A percentile compares a stretch with the other conserved stretches of the same genome.
Conservation (phyloP, 345 rosid species). For the Luvunga scandens region DNA sequence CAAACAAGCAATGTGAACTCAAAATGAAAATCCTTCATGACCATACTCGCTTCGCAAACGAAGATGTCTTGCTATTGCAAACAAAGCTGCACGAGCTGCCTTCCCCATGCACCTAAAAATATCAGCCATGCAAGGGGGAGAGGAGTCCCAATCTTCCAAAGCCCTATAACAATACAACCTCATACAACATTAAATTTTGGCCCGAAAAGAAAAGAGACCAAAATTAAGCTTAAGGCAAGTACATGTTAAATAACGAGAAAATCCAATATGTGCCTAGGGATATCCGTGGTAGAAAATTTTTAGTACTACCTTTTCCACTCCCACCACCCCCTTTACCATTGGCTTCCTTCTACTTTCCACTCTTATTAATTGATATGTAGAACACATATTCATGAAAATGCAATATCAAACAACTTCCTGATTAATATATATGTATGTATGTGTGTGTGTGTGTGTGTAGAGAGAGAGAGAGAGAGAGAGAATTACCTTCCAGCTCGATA, state of each 20-base stretch:
- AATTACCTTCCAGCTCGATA: constrained; percentile 90
- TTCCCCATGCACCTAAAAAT: constrained; percentile 87
- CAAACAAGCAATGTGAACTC: background rate
- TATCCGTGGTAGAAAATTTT: too few species aligned
- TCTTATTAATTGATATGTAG: background rate
- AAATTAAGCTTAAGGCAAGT: background rate
- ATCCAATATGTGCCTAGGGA: too few species aligned
- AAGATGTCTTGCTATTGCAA: constrained; percentile 88
- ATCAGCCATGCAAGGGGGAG: constrained; percentile 97
- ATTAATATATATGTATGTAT: too few species aligned
- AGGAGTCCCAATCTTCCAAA: constrained; percentile 84
- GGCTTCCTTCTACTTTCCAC: background rate
- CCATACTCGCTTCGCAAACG: constrained; percentile 93
- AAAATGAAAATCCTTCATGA: constrained; percentile 27
- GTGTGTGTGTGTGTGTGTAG: too few species aligned
- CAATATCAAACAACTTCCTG: background rate
- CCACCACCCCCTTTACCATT: background rate
- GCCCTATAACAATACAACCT: constrained; percentile 47
- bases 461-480: too few species aligned
- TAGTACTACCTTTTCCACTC: too few species aligned
- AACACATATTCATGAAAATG: background rate
- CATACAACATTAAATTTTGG: background rate
- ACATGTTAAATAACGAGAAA: background rate
- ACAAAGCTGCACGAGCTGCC: constrained; percentile 88
- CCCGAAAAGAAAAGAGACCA: background rate